Base-by-base conservation (phyloP, 208 protist genomes). In the Endotrypanum monterogeii region DNA sequence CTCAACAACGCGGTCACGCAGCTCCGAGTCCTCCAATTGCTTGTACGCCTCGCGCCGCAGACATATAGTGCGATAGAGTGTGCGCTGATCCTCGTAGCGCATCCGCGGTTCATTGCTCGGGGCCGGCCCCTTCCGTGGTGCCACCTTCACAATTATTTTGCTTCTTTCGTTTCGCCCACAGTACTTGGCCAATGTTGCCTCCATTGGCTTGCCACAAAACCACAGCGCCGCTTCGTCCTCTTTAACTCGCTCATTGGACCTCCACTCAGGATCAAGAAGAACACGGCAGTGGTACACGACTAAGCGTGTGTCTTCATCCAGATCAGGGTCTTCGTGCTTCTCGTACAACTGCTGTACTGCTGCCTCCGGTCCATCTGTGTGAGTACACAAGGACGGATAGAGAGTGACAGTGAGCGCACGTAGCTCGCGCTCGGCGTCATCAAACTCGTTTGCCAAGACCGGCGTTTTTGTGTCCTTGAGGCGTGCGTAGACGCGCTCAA, bases 211-310 rank as follows among this genome's bases (percentile, higher is more conserved):
- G 0, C 90, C 89, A 52, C 86, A 90, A 55, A 96, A 96, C 89
- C 89, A 96, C 70, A 94, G 76, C 16, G 77, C 88, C 12, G 82
- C 88, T 20, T 72, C 61, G 1, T 79, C 79, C 70, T 88, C 84
- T 11, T 71, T 35, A 44, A 84, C 71, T 30, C 65, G 32, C 80
- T 96, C 92, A 48, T 90, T 79, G 32, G 32, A 48, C 55, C 78
- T 83, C 90, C 92, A 96, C 57, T 79, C 39, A 2, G 83, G 75
- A 71, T 96, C 92, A 18, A 96, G 55, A 51, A 96, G 77, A 12
- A 81, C 88, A 46, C 92, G 82, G 78, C 89, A 94, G 87, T 96
- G 88, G 72, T 96, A 96, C 30, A 96, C 83, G 48, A 79, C 46
- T 39, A 93, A 83, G 3, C 92, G 88, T n/a, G 71, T 61, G 71